These are phyloP conservation scores for Camellia oleifera DNA, from an alignment of 179 eudicot genomes.

Conservation along the genomic window DNA sequence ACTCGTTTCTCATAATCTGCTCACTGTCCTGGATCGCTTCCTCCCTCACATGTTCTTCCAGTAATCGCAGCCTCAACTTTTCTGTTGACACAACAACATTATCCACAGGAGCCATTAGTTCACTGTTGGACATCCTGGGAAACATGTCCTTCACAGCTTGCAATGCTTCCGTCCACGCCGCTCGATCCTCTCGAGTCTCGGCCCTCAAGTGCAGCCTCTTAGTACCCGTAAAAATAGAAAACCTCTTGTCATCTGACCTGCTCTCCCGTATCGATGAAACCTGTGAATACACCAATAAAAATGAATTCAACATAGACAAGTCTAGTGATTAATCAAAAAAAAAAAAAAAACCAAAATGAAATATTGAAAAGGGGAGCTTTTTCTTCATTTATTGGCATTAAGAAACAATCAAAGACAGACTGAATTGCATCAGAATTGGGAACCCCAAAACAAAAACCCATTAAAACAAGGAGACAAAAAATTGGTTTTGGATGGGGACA, in stretches of 20 bases:
- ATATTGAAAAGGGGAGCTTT: background rate
- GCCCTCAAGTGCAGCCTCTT: conserved; percentile 90
- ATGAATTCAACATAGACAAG: background rate
- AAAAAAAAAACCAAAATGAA: background rate
- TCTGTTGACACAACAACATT: conserved; percentile 64
- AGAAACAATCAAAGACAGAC: background rate
- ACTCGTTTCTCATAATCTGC: conserved; percentile 78
- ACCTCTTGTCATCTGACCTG: conserved; percentile 88
- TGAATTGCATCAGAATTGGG: background rate
- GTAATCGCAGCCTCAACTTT: conserved; percentile 62
- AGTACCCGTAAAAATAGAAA: conserved; percentile 93
- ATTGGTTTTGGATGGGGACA: too few species aligned
- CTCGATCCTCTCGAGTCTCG: conserved; percentile 74
- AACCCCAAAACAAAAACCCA: background rate
- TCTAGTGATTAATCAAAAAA: background rate
- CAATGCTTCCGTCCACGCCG: conserved; percentile 88
- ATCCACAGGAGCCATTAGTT: conserved; percentile 71
- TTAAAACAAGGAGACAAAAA: background rate
- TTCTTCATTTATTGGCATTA: background rate
- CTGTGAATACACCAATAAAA: conserved; percentile 29
- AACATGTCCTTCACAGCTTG: conserved; percentile 88
- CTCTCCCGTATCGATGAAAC: conserved; percentile 85
- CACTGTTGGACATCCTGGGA: conserved; percentile 88
- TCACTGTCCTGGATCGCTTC: conserved; percentile 71
- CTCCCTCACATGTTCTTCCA: conserved; percentile 73